A percentile compares a stretch with the other conserved stretches of the same genome.
phyloP scores from a whole-genome alignment of 2,329 filamentous ascomycete genomes.

The Fusarium subtropicale region DNA sequence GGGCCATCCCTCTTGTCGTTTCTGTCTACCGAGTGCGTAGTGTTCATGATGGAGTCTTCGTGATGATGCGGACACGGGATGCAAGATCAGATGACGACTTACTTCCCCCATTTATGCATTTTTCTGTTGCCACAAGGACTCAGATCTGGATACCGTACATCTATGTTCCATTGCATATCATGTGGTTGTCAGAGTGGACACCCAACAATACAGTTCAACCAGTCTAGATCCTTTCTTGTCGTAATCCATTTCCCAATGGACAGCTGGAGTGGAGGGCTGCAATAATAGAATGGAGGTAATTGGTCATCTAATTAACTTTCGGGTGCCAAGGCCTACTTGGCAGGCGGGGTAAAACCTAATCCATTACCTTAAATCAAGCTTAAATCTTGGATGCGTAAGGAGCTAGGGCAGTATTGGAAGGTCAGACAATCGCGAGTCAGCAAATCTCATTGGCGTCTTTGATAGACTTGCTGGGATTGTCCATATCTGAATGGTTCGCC shows the following conservation, averaged over 20 bases:
- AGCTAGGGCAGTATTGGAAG: constrained; percentile 8
- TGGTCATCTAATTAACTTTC: neutral
- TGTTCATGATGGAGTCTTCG: neutral
- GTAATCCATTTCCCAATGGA: neutral
- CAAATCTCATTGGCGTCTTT: no score
- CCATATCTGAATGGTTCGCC: neutral
- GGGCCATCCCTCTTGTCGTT: neutral
- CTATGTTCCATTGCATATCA: neutral
- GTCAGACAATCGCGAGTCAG: neutral
- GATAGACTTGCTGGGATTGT: neutral
- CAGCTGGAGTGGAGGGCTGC: neutral
- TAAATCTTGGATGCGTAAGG: neutral
- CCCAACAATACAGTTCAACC: neutral
- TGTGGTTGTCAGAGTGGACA: neutral
- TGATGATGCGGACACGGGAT: no score
- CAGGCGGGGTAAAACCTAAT: constrained; percentile 16
- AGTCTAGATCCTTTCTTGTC: neutral
- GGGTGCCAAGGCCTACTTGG: constrained; percentile 3
- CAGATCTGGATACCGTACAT: neutral
- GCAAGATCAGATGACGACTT: neutral
- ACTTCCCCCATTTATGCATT: neutral
- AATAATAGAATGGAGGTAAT: neutral
- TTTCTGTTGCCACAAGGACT: neutral
- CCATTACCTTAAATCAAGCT: constrained; percentile 17
- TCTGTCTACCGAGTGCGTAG: neutral